Conservation (phyloP, 306 rosid genomes). For the Mimosa pudica region DNA sequence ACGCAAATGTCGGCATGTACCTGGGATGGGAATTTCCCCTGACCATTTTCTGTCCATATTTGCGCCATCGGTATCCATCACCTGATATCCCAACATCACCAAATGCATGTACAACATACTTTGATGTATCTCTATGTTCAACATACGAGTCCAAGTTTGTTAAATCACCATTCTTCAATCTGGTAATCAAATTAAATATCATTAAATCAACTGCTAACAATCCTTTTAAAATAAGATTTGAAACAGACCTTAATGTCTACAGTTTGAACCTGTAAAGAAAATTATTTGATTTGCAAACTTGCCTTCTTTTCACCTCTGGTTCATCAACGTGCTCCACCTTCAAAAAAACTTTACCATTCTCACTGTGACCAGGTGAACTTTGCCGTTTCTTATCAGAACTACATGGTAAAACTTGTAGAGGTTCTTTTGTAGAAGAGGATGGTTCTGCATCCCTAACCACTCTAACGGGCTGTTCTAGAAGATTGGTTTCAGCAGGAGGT, state of each 20-base stretch:
- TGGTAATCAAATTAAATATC: constrained; percentile 45
- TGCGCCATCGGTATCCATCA: constrained; percentile 98
- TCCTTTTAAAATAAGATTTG: constrained; percentile 26
- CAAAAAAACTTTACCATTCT: constrained; percentile 52
- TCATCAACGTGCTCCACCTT: constrained; percentile 66
- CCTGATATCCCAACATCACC: constrained; percentile 93
- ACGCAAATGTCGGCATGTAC: constrained; percentile 42
- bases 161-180: constrained; percentile 73
- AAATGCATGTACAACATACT: constrained; percentile 86
- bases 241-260: constrained; percentile 6
- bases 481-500: constrained; percentile 48
- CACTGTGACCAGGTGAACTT: constrained; percentile 46
- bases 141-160: constrained; percentile 46
- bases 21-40: constrained; percentile 94
- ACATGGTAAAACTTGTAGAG: constrained; percentile 46
- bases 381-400: constrained; percentile 58
- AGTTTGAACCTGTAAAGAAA: constrained; percentile 3
- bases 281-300: constrained; percentile 44
- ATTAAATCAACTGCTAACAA: constrained; percentile 34
- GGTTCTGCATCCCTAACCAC: constrained; percentile 53
- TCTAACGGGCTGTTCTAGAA: constrained; percentile 43
- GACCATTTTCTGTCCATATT: constrained; percentile 99
- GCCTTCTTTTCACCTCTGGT: constrained; percentile 72
- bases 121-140: constrained; percentile 75
- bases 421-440: constrained; percentile 60